These are phyloP conservation scores for Geranium rotundifolium DNA, from an alignment of 345 rosid genomes.

Conservation along the genomic window DNA sequence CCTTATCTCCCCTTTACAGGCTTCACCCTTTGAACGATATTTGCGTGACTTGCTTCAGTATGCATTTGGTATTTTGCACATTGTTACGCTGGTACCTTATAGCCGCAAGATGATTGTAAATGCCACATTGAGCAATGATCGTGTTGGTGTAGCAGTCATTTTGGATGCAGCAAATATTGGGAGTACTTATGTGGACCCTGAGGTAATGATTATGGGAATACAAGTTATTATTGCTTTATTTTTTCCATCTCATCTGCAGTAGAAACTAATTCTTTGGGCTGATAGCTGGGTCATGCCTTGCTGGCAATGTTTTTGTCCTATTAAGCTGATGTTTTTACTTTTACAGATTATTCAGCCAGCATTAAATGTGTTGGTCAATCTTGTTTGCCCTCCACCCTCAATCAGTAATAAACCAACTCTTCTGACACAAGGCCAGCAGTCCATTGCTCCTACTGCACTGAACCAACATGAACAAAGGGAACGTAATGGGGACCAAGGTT, in stretches of 20 bases:
- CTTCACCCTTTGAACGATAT: constrained; percentile 93
- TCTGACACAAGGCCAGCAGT: constrained; percentile 30
- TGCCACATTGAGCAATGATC: constrained; percentile 80
- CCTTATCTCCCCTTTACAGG: constrained; percentile 35
- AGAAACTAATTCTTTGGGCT: not conserved
- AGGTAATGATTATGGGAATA: constrained; percentile 34
- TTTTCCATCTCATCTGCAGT: not conserved
- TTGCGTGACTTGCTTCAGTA: constrained; percentile 92
- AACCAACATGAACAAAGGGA: constrained; percentile 42
- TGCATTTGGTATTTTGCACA: constrained; percentile 94
- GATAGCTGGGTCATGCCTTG: too few species aligned
- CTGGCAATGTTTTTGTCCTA: too few species aligned
- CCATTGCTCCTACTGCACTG: constrained; percentile 24
- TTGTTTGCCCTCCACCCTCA: constrained; percentile 98
- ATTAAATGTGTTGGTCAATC: constrained; percentile 75
- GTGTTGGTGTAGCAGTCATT: constrained; percentile 81
- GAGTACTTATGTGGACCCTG: constrained; percentile 80
- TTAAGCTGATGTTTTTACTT: too few species aligned
- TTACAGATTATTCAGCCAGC: constrained; percentile 96
- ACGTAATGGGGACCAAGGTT: constrained; percentile 36
- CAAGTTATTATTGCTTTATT: not conserved
- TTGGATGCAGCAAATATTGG: constrained; percentile 85
- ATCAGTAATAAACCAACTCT: constrained; percentile 71
- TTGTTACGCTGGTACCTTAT: constrained; percentile 65
- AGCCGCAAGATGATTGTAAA: constrained; percentile 85